Base-by-base conservation (phyloP, 306 rosid genomes). In the Vachellia pachyceras region DNA sequence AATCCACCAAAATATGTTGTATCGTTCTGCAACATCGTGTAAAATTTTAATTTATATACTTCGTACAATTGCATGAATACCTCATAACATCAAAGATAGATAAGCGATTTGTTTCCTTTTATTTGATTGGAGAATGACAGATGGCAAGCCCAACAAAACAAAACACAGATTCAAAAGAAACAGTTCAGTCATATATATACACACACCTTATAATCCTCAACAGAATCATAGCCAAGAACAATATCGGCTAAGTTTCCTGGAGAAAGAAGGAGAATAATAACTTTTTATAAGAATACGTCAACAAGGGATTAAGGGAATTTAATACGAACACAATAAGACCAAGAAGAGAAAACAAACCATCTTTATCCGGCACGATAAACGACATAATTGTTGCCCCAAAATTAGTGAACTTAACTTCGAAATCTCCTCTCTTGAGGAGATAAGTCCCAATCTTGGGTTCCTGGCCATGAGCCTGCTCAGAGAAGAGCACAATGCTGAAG, bases 351-450 rank as follows among this genome's bases (percentile, higher is more conserved):
- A 40, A 72, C 81, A 46, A 73, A 86, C 85, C 87, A 35, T 84
- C 69, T 78, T 78, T 83, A 39, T 86, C 87, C 52, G 89, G 87
- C 1, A 67, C 40, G 10, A 63, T 12, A 11, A 86, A 17, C 20
- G 84, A 81, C 3, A 81, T 6, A n/a, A 86, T 69, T 3, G 84
- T 50, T 29, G 90, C 90, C 25, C 90, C 90, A 71, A 81, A 86
- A 61, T 84, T 84, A 7, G 87, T 84, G 0, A 86, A 18, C 22
- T 64, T 84, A 23, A 86, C 23, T 37, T 39, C 14, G 12, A 84
- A 14, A 23, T 78, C 4, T 71, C 84, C 87, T 75, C 20, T 78
- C 65, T 70, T 23, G 0, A 84, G 73, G 63, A 77, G 70, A 70
- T 84, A 86, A 70, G 82, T 37, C 20, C 12, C 77, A 86, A 86